Base-by-base conservation (phyloP, 257 asterid genomes). In the Pogostemon cablin region DNA sequence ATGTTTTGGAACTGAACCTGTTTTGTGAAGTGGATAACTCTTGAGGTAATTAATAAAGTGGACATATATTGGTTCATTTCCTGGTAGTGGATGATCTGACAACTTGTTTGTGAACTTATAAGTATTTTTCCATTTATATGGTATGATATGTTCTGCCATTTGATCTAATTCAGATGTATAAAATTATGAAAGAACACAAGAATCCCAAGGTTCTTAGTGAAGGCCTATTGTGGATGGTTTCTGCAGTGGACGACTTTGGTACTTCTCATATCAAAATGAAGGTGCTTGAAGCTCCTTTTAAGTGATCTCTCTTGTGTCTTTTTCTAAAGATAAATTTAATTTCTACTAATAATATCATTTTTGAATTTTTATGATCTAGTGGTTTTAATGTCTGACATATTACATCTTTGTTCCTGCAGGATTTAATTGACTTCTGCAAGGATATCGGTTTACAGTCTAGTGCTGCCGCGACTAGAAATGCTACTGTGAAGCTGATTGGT, bases 201-300 rank as follows among this genome's bases (percentile, higher is more conserved):
- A 95, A 95, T 73, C 99, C 99, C 42, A 95, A 95, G 80, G 98
- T 95, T 77, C 96, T 95, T 6, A 95, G 99, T 72, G 99, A 95
- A 81, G 99, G 99, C 75, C 71, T 95, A 70, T 54, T 79, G 78
- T 95, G 99, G 99, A 89, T 95, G 95, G 98, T 91, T 72, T 86
- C 92, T 8, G 96, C 95, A 0, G 86, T 95, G 42, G 98, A 91
- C 40, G 98, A 95, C 82, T 95, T 95, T 75, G 98, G 99, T 50
- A 74, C 86, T 76, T 88, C 92, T 52, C 81, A 69, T 83, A 79
- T 91, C 74, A 92, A 88, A 79, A 82, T 95, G 78, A 91, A 95
- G 99, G 98, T 90, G 56, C 72, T 50, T 25, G 48, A 52, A 68
- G 39, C 76, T 62, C 58, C 41, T 73, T 38, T 48, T 49, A 52